A percentile compares a stretch with the other conserved stretches of the same genome.
Conservation (phyloP, 495 filamentous ascomycete genomes). For the Umbilicaria muhlenbergii region DNA sequence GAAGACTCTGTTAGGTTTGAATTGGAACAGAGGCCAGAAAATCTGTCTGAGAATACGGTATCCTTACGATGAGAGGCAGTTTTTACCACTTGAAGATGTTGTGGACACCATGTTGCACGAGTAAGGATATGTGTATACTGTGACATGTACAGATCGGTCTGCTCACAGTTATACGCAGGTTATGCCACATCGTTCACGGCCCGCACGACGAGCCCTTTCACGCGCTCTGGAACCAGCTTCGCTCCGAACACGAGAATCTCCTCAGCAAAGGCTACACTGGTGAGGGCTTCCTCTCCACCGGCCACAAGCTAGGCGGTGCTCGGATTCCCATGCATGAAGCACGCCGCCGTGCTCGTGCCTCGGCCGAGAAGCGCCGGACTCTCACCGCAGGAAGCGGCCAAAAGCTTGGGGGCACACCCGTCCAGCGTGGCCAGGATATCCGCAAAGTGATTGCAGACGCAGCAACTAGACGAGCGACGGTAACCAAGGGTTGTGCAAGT, state of each 20-base stretch:
- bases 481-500: slow-evolving; percentile 61
- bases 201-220: slow-evolving; percentile 77
- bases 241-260: slow-evolving; percentile 68
- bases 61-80: slow-evolving; percentile 55
- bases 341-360: slow-evolving; percentile 53
- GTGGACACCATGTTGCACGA: slow-evolving; percentile 93
- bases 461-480: slow-evolving; percentile 48
- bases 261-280: slow-evolving; percentile 75
- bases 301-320: slow-evolving; percentile 55
- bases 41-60: slow-evolving; percentile 79
- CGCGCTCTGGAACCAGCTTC: slow-evolving; percentile 71
- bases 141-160: neutral
- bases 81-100: slow-evolving; percentile 65
- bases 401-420: slow-evolving; percentile 52
- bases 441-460: slow-evolving; percentile 61
- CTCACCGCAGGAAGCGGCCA: slow-evolving; percentile 51
- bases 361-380: slow-evolving; percentile 56
- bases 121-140: slow-evolving; percentile 20
- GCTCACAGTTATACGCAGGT: slow-evolving; percentile 20
- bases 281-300: slow-evolving; percentile 70
- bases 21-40: slow-evolving; percentile 57
- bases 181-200: slow-evolving; percentile 73
- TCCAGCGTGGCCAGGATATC: slow-evolving; percentile 51
- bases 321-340: slow-evolving; percentile 60
- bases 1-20: slow-evolving; percentile 65